Percentiles rank a stretch among this genome's conserved stretches.
Evolutionary conservation across 768 basidiomycete species (phyloP).

Genomic region (Fibroporia radiculosa): DNA sequence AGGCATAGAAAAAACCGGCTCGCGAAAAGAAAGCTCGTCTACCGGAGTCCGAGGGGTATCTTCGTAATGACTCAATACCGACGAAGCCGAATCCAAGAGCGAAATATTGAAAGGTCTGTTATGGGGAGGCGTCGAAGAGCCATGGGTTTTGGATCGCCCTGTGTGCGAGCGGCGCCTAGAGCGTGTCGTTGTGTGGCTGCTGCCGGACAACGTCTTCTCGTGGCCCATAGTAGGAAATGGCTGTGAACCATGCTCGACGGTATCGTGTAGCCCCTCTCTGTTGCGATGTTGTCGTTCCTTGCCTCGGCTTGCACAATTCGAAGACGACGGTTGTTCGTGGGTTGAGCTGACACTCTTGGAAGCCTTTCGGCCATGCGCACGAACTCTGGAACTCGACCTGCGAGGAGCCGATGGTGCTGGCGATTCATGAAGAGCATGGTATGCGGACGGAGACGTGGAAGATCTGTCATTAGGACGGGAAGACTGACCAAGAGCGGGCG

Average conservation of each 20-base stretch:
- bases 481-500: constrained; percentile 4
- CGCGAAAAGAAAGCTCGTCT: constrained; percentile 34
- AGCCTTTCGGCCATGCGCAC: constrained; percentile 10
- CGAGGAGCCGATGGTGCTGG: constrained; percentile 14
- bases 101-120: constrained; percentile 20
- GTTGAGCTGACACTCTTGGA: constrained; percentile 14
- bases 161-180: constrained; percentile 10
- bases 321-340: constrained; percentile 11
- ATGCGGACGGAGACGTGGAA: constrained; percentile 15
- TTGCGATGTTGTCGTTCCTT: constrained; percentile 1
- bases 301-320: constrained; percentile 4
- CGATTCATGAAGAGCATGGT: constrained; percentile 14
- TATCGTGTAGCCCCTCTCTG: constrained; percentile 1
- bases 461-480: constrained; percentile 11
- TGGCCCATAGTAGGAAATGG: constrained; percentile 10
- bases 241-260: constrained; percentile 3
- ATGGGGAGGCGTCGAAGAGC: constrained; percentile 5
- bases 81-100: constrained; percentile 58
- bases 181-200: constrained; percentile 4
- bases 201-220: neutral
- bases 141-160: constrained; percentile 3
- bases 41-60: constrained; percentile 68
- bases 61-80: constrained; percentile 54
- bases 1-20: constrained; percentile 23
- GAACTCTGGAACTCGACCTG: constrained; percentile 8